A percentile compares a stretch with the other conserved stretches of the same genome.
Evolutionary conservation across 1,139 yeast genomes (phyloP).

Genomic region (Suhomyces panamericanus): DNA sequence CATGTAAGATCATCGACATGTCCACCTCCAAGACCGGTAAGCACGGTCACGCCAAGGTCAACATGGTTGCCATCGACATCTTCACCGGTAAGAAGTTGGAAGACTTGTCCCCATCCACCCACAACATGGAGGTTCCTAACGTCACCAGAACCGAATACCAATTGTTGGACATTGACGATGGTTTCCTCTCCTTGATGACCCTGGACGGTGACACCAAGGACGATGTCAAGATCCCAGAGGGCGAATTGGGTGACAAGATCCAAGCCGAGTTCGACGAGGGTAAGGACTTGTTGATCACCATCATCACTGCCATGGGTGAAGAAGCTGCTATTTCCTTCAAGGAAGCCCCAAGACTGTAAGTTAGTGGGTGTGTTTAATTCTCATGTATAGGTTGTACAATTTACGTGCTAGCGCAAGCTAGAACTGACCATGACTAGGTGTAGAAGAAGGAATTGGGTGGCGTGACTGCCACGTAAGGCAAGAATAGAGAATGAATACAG

Average conservation of each 20-base stretch:
- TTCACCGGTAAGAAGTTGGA: constrained; percentile 99
- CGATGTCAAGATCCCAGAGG: constrained; percentile 97
- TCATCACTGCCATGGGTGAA: constrained; percentile 98
- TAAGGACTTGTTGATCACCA: constrained; percentile 94
- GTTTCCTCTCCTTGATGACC: constrained; percentile 96
- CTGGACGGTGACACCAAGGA: constrained; percentile 98
- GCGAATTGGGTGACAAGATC: constrained; percentile 91
- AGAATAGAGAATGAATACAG: too few species aligned
- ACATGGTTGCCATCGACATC: constrained; percentile 97
- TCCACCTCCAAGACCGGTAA: constrained; percentile 99
- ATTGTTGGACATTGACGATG: constrained; percentile 97
- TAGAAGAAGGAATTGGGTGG: not conserved
- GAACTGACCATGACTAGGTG: not conserved
- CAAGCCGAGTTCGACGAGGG: constrained; percentile 95
- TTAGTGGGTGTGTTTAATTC: constrained; percentile 9
- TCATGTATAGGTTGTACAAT: constrained; percentile 14
- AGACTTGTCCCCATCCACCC: constrained; percentile 99
- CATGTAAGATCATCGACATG: constrained; percentile 99
- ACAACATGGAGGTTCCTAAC: constrained; percentile 99
- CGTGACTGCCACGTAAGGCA: too few species aligned
- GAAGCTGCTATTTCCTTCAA: constrained; percentile 97
- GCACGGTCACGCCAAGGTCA: constrained; percentile 99
- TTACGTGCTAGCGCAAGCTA: constrained; percentile 7
- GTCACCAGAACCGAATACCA: constrained; percentile 94
- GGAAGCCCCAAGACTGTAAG: constrained; percentile 80